phyloP scores from a whole-genome alignment of 257 asterid species.

The Solanum chaucha region DNA sequence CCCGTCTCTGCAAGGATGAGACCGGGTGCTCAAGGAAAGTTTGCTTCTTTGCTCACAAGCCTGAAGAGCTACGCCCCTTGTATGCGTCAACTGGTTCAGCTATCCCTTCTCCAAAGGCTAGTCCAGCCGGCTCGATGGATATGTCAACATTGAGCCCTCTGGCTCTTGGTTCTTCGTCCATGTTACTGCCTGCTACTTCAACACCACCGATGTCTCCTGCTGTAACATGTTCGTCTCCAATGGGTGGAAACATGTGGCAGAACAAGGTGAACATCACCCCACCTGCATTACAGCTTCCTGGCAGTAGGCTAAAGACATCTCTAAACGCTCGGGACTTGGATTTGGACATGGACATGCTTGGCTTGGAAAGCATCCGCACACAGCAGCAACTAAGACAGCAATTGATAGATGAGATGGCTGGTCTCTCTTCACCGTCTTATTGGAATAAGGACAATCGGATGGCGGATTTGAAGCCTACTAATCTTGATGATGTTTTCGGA shows the following conservation, averaged over 20 bases:
- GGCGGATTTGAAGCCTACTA: conserved; percentile 53
- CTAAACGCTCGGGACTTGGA: conserved; percentile 51
- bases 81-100: conserved; percentile 82
- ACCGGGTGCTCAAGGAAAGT: conserved; percentile 72
- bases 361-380: conserved; percentile 44
- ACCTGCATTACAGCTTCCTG: conserved; percentile 62
- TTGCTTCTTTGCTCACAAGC: conserved; percentile 81
- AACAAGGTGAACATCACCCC: conserved; percentile 50
- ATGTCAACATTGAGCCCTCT: conserved; percentile 40
- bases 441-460: conserved; percentile 31
- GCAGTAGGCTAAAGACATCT: conserved; percentile 62
- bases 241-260: conserved; percentile 48
- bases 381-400: conserved; percentile 56
- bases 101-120: conserved; percentile 64
- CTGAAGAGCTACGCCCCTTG: conserved; percentile 68
- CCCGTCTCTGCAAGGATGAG: conserved; percentile 88
- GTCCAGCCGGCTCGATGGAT: conserved; percentile 31
- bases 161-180: conserved; percentile 34
- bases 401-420: conserved; percentile 51
- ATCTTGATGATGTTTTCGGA: conserved; percentile 67
- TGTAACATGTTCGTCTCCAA: conserved; percentile 54
- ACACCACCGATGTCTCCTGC: conserved; percentile 63
- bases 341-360: conserved; percentile 36
- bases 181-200: conserved; percentile 24
- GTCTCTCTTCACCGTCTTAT: conserved; percentile 45